phyloP scores from a whole-genome alignment of 345 rosid genomes.

The Salix brachista region DNA sequence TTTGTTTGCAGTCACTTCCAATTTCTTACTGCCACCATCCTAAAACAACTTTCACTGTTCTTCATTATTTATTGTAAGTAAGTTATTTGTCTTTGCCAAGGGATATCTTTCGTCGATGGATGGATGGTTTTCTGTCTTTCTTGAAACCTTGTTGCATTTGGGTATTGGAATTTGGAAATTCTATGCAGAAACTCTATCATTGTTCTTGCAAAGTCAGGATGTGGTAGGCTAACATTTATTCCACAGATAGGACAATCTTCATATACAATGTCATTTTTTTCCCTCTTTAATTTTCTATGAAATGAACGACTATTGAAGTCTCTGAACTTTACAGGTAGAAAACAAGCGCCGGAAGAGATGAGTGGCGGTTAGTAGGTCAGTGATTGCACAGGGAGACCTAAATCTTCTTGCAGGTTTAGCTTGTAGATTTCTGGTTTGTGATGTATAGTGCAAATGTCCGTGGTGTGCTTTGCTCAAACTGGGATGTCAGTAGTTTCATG shows the following conservation, averaged over 20 bases:
- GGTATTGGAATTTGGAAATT: no score
- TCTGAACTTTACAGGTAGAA: conserved; percentile 47
- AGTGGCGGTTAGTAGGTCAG: background rate
- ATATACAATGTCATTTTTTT: background rate
- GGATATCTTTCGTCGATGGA: background rate
- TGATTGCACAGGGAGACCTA: conserved; percentile 6
- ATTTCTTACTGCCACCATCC: background rate
- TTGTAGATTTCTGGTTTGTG: conserved; percentile 35
- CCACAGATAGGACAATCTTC: background rate
- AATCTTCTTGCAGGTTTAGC: conserved; percentile 21
- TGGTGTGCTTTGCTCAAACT: conserved; percentile 25
- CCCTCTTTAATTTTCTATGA: background rate
- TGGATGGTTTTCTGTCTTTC: background rate
- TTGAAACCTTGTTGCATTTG: no score
- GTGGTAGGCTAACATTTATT: background rate
- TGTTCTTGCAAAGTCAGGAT: background rate
- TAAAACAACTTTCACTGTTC: background rate
- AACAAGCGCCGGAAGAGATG: conserved; percentile 61
- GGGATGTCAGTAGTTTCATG: conserved; percentile 18
- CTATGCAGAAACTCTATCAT: no score
- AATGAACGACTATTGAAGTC: background rate
- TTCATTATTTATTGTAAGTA: background rate
- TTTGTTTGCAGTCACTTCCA: background rate
- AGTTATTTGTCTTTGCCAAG: background rate
- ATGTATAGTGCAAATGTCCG: conserved; percentile 39